These are phyloP conservation scores for Elongisporangium prolatum DNA, from an alignment of 352 stramenopile genomes.

Conservation along the genomic window DNA sequence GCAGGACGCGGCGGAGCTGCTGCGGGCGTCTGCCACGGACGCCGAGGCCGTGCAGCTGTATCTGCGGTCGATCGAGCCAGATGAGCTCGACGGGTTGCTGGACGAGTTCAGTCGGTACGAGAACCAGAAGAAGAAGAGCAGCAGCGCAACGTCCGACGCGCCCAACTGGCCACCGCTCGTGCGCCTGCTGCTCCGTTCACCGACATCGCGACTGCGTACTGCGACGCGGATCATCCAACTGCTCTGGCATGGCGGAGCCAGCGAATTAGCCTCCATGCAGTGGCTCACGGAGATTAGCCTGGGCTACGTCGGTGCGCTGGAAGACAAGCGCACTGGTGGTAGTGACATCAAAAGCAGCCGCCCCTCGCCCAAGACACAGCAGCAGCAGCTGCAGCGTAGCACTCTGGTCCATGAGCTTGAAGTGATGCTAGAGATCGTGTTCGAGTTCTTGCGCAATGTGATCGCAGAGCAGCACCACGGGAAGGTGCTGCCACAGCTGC, in stretches of 20 bases:
- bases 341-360: slow-evolving; percentile 4
- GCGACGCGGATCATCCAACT: slow-evolving; percentile 51
- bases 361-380: neutral
- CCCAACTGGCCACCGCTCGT: slow-evolving; percentile 59
- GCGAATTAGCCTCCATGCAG: slow-evolving; percentile 68
- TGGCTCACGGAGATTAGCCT: slow-evolving; percentile 74
- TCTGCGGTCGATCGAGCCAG: slow-evolving; percentile 42
- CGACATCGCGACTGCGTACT: slow-evolving; percentile 44
- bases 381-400: slow-evolving; percentile 5
- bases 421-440: slow-evolving; percentile 46
- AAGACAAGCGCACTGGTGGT: slow-evolving; percentile 13
- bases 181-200: slow-evolving; percentile 50
- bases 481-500: slow-evolving; percentile 53
- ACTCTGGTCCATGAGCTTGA: slow-evolving; percentile 44
- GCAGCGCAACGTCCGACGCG: slow-evolving; percentile 18
- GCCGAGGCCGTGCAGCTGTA: slow-evolving; percentile 56
- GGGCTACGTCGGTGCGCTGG: slow-evolving; percentile 46
- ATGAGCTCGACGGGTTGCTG: slow-evolving; percentile 63
- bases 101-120: slow-evolving; percentile 44
- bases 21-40: slow-evolving; percentile 58
- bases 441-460: slow-evolving; percentile 47
- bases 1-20: slow-evolving; percentile 44
- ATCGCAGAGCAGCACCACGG: slow-evolving; percentile 18
- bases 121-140: slow-evolving; percentile 35
- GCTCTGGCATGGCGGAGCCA: slow-evolving; percentile 45